Percentiles rank a stretch among this genome's conserved stretches.
Evolutionary conservation across 768 basidiomycete species (phyloP).

Genomic region (Tricholoma bakamatsutake): DNA sequence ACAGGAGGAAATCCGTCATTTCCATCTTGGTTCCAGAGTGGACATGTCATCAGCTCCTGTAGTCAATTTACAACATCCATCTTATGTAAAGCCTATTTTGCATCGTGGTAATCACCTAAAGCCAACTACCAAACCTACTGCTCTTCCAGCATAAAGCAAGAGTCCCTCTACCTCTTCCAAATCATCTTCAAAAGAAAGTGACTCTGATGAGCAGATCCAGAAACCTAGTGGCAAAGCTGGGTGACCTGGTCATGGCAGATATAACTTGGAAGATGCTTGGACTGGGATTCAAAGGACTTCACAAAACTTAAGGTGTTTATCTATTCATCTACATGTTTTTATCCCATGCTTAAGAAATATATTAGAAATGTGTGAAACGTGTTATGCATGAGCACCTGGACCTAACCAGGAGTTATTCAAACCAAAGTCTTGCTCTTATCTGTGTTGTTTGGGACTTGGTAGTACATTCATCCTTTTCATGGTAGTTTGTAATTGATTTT

Average conservation of each 20-base stretch:
- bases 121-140: not conserved
- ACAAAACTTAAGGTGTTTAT: not conserved
- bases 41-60: not conserved
- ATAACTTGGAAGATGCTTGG: not conserved
- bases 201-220: not conserved
- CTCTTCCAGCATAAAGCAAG: not conserved
- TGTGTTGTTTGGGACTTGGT: not conserved
- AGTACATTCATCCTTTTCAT: not conserved
- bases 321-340: not conserved
- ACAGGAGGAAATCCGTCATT: not conserved
- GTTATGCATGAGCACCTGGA: not conserved
- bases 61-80: no score
- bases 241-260: not conserved
- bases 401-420: not conserved
- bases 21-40: not conserved
- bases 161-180: not conserved
- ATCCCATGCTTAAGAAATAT: not conserved
- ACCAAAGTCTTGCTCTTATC: not conserved
- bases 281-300: not conserved
- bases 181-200: not conserved
- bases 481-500: not conserved
- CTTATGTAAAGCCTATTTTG: not conserved
- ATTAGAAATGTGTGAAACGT: not conserved
- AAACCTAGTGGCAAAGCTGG: not conserved
- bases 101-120: not conserved